phyloP scores from a whole-genome alignment of 768 basidiomycete genomes.

The Suillus hirtellus region DNA sequence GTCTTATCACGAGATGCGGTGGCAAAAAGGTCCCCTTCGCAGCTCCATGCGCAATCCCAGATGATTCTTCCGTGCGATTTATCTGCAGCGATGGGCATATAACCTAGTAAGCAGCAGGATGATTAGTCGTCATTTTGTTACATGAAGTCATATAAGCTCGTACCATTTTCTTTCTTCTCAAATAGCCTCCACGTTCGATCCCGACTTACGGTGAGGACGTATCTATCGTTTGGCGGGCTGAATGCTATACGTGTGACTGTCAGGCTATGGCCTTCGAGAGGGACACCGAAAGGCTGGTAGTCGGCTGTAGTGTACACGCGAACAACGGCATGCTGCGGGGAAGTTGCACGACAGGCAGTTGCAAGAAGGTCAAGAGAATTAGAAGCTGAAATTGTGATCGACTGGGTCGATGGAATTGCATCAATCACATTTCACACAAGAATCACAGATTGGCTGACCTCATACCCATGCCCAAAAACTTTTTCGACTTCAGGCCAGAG shows the following conservation, averaged over 20 bases:
- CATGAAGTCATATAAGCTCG: not conserved
- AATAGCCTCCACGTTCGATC: constrained; percentile 93
- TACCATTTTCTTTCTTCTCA: constrained; percentile 48
- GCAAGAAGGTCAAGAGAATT: constrained; percentile 70
- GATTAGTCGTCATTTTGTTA: constrained; percentile 2
- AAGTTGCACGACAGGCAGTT: constrained; percentile 88
- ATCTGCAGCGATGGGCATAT: constrained; percentile 61
- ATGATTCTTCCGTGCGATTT: constrained; percentile 92
- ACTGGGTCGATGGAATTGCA: constrained; percentile 42
- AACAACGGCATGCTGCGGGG: constrained; percentile 85
- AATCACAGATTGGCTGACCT: constrained; percentile 50
- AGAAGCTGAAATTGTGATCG: constrained; percentile 79
- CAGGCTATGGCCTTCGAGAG: constrained; percentile 80
- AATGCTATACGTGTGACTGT: constrained; percentile 92
- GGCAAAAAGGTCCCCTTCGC: constrained; percentile 76
- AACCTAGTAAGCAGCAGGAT: constrained; percentile 45
- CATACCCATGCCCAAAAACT: constrained; percentile 97
- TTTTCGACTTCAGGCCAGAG: constrained; percentile 98
- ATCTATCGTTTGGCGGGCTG: constrained; percentile 73
- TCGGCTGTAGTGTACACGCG: constrained; percentile 74
- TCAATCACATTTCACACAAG: not conserved
- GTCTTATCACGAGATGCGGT: constrained; percentile 97
- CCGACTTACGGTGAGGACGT: constrained; percentile 82
- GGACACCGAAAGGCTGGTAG: constrained; percentile 70
- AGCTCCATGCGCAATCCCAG: constrained; percentile 92